Evolutionary conservation across 1,284 basidiomycete genomes (phyloP), one percentile per base, ranked within the genome.

Genomic region (Boletus semigastroideus): DNA sequence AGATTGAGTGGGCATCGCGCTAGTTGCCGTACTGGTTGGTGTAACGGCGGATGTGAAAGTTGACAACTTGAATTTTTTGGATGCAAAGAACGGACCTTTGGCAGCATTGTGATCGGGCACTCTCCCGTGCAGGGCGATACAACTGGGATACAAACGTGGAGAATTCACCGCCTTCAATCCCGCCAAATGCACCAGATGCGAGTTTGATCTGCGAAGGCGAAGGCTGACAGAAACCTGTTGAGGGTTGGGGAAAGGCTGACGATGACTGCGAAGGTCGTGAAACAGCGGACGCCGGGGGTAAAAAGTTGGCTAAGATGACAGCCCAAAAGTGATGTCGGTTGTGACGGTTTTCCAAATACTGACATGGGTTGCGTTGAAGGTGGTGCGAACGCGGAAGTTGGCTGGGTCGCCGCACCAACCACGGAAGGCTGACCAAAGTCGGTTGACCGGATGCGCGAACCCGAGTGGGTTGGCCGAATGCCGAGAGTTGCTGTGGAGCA

Each of bases 361-460:
- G 71, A 64, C 7, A 65, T 53, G 2, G 63, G 57, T 41, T 65
- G 59, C 14, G 61, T 58, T 28, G 63, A 59, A 33, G 64, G 59
- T 22, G 65, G 67, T 19, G 66, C 71, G 52, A 77, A 75, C 0
- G 67, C 72, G 34, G 78, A 73, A 0, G 61, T 54, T 13, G 64
- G 41, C 51, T 73, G 70, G 2, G 67, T 67, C 45, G 65, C 42
- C 50, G 68, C 63, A 0, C 71, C 69, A 42, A 76, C 74, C 16
- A 68, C 70, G 5, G 72, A 62, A 1, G 73, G 68, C 51, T 77
- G 75, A 0, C 72, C 75, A 57, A 80, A 77, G 69, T 31, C 7
- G 57, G 30, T 42, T 53, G 58, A 4, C 73, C 72, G 57, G 82
- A 82, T 9, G 71, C 70, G 5, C 75, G 68, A 4, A 54, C 30